Evolutionary conservation across 2,329 filamentous ascomycete species (phyloP).

Genomic region (Pyrenochaeta sp.): DNA sequence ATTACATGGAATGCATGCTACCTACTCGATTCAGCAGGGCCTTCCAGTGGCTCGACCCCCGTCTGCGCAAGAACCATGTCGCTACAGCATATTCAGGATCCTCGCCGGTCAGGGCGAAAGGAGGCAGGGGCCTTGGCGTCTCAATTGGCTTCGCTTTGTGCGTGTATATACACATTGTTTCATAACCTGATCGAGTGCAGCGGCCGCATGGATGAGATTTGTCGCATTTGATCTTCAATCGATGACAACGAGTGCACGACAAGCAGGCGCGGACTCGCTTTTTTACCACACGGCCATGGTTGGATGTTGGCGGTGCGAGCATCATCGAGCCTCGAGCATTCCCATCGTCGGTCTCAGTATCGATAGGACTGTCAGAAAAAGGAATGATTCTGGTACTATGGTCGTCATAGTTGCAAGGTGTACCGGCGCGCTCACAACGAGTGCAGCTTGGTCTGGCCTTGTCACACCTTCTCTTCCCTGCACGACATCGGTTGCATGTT

Average conservation of each 20-base stretch:
- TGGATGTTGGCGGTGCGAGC: background rate
- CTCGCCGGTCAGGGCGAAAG: conserved; percentile 17
- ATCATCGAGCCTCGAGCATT: background rate
- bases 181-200: conserved; percentile 22
- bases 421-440: conserved; percentile 17
- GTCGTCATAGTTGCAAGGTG: conserved; percentile 12
- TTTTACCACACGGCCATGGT: conserved; percentile 1
- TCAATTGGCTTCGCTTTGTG: conserved; percentile 9
- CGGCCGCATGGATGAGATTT: conserved; percentile 24
- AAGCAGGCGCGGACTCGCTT: conserved; percentile 24
- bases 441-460: conserved; percentile 22
- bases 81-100: conserved; percentile 24
- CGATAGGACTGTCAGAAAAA: background rate
- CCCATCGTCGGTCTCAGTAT: background rate
- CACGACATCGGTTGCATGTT: conserved; percentile 26
- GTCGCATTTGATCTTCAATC: conserved; percentile 33
- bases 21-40: conserved; percentile 22
- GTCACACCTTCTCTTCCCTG: conserved; percentile 27
- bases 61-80: conserved; percentile 27
- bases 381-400: background rate
- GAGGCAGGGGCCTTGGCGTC: background rate
- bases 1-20: background rate
- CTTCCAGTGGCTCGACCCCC: conserved; percentile 23
- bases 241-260: conserved; percentile 33
- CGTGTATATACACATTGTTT: conserved; percentile 22